These are phyloP conservation scores for Pichia phayaonensis DNA, from an alignment of 805 yeast species.

Conservation along the genomic window DNA sequence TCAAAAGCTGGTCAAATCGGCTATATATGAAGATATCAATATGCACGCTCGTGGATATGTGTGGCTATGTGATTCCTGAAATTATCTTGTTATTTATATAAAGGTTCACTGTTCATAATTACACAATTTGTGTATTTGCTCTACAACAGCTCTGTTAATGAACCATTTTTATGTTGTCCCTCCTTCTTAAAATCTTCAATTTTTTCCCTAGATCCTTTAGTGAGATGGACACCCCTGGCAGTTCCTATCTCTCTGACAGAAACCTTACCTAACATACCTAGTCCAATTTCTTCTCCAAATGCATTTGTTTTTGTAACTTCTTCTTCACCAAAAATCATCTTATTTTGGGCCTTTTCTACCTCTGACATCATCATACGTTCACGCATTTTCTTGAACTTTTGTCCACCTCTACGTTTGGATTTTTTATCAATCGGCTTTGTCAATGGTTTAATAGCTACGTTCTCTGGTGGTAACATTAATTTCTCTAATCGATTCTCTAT, in stretches of 20 bases:
- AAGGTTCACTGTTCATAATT: too few relatives aligned
- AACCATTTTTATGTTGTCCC: not conserved
- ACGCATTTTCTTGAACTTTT: conserved; percentile 68
- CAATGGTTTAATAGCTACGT: conserved; percentile 56
- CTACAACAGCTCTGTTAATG: not conserved
- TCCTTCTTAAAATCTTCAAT: conserved; percentile 5
- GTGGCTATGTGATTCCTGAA: too few relatives aligned
- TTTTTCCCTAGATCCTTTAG: conserved; percentile 12
- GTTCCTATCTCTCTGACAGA: conserved; percentile 16
- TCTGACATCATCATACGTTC: conserved; percentile 78
- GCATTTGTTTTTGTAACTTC: conserved; percentile 57
- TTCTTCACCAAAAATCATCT: conserved; percentile 71
- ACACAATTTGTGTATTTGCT: not conserved
- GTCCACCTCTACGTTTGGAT: conserved; percentile 83
- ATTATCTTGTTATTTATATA: too few relatives aligned
- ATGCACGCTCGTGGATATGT: too few relatives aligned
- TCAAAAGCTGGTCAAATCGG: too few relatives aligned
- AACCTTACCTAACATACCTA: conserved; percentile 56
- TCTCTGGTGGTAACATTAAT: conserved; percentile 70
- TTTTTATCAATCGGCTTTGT: conserved; percentile 69
- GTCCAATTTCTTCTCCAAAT: conserved; percentile 74
- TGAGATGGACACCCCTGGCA: conserved; percentile 5
- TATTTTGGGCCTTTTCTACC: conserved; percentile 72
- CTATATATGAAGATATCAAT: too few relatives aligned
- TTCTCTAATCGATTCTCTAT: conserved; percentile 60